A percentile compares a stretch with the other conserved stretches of the same genome.
Conservation (phyloP, 805 yeast genomes). For the Lachancea cidri region DNA sequence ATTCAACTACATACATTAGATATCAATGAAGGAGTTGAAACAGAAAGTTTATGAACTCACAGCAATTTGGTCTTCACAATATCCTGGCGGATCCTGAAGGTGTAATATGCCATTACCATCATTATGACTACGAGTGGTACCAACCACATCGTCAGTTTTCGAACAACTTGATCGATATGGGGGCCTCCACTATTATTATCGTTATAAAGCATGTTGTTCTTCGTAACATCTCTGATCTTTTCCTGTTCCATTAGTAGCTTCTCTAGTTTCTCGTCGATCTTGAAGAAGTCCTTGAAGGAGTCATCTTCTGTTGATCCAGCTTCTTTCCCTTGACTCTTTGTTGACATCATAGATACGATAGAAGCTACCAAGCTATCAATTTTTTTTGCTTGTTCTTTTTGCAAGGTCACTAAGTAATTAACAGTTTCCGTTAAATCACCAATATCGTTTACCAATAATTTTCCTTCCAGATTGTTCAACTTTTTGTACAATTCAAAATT, state of each 20-base stretch:
- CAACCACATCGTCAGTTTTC: conserved; percentile 27
- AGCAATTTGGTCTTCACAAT: conserved; percentile 32
- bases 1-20: too few relatives aligned
- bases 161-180: conserved; percentile 31
- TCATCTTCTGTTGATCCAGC: conserved; percentile 7
- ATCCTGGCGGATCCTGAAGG: conserved; percentile 33
- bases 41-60: conserved; percentile 9
- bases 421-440: conserved; percentile 21
- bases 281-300: conserved; percentile 24
- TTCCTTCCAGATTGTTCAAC: conserved; percentile 31
- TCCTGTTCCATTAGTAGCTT: conserved; percentile 28
- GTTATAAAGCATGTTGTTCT: conserved; percentile 6
- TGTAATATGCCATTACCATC: conserved; percentile 32
- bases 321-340: conserved; percentile 8
- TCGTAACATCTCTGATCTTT: conserved; percentile 25
- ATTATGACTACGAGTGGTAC: conserved; percentile 27
- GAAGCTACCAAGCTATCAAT: conserved; percentile 16
- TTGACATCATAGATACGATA: conserved; percentile 7
- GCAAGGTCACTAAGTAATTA: conserved; percentile 20
- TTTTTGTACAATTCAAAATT: conserved; percentile 27
- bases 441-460: conserved; percentile 33
- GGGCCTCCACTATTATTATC: conserved; percentile 18
- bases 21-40: too few relatives aligned
- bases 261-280: conserved; percentile 28
- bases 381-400: conserved; percentile 20